Conservation (phyloP, 805 yeast genomes). For the Candida pseudofarinosa region DNA sequence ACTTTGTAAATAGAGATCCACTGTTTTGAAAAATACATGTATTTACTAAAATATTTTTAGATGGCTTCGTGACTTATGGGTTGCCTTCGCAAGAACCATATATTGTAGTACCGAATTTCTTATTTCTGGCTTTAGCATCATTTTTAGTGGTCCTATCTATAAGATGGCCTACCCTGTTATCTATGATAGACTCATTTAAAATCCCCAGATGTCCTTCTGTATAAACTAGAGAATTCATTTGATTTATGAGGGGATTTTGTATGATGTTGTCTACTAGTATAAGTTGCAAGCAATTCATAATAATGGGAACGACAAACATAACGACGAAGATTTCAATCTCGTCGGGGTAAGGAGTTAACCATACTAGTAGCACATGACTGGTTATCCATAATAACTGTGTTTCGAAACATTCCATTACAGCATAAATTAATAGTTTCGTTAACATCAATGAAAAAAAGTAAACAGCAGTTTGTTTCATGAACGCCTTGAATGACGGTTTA, state of each 20-base stretch:
- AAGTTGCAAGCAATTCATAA: conserved; percentile 72
- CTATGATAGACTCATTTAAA: background rate
- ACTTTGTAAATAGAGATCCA: background rate
- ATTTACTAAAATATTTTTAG: too few species aligned
- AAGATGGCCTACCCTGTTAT: background rate
- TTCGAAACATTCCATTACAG: conserved; percentile 64
- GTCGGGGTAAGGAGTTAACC: conserved; percentile 78
- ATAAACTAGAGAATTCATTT: background rate
- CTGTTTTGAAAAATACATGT: background rate
- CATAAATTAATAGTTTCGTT: conserved; percentile 64
- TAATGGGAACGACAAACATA: conserved; percentile 73
- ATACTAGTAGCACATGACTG: conserved; percentile 72
- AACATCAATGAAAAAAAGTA: conserved; percentile 61
- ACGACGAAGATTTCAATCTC: conserved; percentile 78
- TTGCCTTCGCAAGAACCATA: background rate
- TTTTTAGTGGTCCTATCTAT: background rate
- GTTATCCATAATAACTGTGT: conserved; percentile 44
- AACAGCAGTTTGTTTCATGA: conserved; percentile 64
- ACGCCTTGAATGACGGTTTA: conserved; percentile 46
- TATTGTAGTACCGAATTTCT: background rate
- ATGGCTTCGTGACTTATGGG: background rate
- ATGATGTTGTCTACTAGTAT: conserved; percentile 71
- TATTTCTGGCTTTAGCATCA: too few species aligned
- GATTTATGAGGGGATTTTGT: conserved; percentile 44
- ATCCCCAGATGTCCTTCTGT: background rate